Evolutionary conservation across 1,139 yeast genomes (phyloP).

Genomic region (Protomyces pachydermus): DNA sequence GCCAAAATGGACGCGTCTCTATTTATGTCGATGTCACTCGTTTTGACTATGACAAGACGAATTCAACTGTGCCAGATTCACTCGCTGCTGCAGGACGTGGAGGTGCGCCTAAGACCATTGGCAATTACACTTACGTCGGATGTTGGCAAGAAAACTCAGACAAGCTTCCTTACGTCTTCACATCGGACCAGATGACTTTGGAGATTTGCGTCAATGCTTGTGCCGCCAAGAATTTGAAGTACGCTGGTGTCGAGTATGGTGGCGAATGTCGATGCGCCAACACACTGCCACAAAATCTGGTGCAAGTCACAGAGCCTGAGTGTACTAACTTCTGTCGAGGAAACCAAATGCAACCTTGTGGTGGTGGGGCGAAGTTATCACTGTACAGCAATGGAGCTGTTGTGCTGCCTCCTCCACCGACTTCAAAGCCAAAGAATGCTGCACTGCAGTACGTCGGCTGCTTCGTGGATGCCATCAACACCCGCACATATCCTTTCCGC

Average conservation of each 20-base stretch:
- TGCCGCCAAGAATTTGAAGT: not conserved
- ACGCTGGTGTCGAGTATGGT: slow-evolving; percentile 3
- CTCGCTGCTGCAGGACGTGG: slow-evolving; percentile 1
- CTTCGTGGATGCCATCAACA: not conserved
- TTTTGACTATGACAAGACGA: not conserved
- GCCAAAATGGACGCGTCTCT: not conserved
- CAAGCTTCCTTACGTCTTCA: not conserved
- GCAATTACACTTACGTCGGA: not conserved
- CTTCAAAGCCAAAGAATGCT: not conserved
- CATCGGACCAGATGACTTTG: not conserved
- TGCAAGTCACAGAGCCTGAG: not conserved
- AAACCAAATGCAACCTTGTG: not conserved
- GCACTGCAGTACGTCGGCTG: not conserved
- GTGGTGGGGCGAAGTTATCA: not conserved
- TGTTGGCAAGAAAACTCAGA: not conserved
- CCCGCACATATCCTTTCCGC: not conserved
- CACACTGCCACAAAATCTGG: not conserved
- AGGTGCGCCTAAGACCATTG: slow-evolving; percentile 1
- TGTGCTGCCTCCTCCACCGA: not conserved
- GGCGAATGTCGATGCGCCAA: not conserved
- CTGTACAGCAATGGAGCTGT: not conserved
- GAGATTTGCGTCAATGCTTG: not conserved
- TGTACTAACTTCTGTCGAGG: not conserved
- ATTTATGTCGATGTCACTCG: slow-evolving; percentile 1
- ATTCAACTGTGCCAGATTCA: not conserved